Base-by-base conservation (phyloP, 1,139 yeast species). In the Candida tetrigidarum region DNA sequence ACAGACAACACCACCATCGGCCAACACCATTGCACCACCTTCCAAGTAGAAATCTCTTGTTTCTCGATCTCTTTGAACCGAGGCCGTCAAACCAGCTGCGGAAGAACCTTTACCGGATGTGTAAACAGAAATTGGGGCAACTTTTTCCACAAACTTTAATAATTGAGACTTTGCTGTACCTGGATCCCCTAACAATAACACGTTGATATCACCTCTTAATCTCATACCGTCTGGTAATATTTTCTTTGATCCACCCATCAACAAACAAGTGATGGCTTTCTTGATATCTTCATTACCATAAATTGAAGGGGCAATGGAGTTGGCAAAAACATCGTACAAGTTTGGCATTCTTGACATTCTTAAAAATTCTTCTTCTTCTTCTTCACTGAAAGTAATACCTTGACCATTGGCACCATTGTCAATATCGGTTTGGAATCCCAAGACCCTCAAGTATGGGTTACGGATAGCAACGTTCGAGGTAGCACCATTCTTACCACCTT, bases 1-100 rank as follows among this genome's bases (percentile, higher is more conserved):
- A 78, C 99, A 93, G 40, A 93, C 98, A 41, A 93, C 97, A 56
- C 99, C 99, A 34, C 99, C 98, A 69, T 93, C 99, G 0, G 99
- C 99, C 46, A 93, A 75, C 15, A 93, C 99, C 98, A 93, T 91
- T 9, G 99, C 99, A 68, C 99, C 99, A 50, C 99, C 99, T 78
- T 93, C 99, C 47, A 93, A 74, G 63, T 88, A 93, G 63, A 93
- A 93, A 57, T 93, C 99, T 53, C 97, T 76, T 0, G 97, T 87
- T 32, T 78, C 75, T 0, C 90, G 79, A 61, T 93, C 98, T 63
- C 98, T 79, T 67, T 93, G 99, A 22, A 93, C 98, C 10, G 96
- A 87, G 0, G 99, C 99, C 1, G 99, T 93, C 66, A 93, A 79
- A 82, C 99, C 99, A 4, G 98, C 99, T 2, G 99, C 99, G 16